Evolutionary conservation across 177 flowering plant species (phyloP).

Genomic region (Tripterygium wilfordii): DNA sequence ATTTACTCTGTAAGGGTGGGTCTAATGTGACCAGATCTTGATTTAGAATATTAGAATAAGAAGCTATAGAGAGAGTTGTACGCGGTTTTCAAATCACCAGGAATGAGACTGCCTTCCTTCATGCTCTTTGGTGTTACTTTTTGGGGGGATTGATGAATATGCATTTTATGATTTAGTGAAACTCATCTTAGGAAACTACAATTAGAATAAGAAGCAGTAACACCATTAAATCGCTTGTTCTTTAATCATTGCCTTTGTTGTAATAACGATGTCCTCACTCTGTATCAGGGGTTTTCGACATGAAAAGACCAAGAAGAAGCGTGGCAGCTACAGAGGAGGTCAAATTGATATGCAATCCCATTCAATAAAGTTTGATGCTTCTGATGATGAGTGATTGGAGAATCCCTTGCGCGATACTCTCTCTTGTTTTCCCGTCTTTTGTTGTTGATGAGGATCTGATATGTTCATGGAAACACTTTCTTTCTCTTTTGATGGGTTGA

Average conservation of each 20-base stretch:
- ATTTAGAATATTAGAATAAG: too few species aligned
- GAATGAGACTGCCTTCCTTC: too few species aligned
- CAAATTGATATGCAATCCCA: conserved; percentile 74
- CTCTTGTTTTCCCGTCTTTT: too few species aligned
- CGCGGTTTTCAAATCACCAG: too few species aligned
- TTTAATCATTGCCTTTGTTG: neutral
- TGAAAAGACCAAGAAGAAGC: conserved; percentile 96
- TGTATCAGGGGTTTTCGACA: conserved; percentile 77
- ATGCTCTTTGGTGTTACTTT: too few species aligned
- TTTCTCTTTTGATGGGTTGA: neutral
- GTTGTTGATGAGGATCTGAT: too few species aligned
- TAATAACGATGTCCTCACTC: neutral
- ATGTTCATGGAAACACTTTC: neutral
- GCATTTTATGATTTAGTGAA: neutral
- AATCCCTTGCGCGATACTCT: neutral
- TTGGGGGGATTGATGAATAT: too few species aligned
- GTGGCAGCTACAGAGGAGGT: conserved; percentile 90
- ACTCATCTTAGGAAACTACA: neutral
- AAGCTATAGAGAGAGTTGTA: too few species aligned
- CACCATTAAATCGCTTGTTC: neutral
- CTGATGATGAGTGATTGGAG: conserved; percentile 64
- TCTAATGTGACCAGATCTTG: too few species aligned
- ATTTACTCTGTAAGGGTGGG: too few species aligned
- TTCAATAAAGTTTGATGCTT: conserved; percentile 74
- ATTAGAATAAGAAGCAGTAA: neutral